Base-by-base conservation (phyloP, 139 green algal genomes). In the Micromonas pusilla region DNA sequence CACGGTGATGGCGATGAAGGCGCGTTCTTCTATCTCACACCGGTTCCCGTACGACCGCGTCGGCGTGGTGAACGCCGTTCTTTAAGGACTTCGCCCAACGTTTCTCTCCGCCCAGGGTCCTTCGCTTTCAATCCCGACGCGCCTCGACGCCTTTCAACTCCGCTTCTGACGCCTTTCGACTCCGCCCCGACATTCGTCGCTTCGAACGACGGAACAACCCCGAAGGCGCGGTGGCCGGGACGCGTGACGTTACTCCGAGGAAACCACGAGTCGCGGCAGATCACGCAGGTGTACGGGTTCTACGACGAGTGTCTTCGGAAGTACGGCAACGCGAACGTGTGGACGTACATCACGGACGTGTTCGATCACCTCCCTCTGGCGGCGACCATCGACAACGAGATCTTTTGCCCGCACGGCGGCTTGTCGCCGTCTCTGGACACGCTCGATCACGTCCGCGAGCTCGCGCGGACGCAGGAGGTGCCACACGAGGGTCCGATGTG, bases 281-380 rank as follows among this genome's bases (percentile, higher is more conserved):
- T 99, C 79, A 97, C 92, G 13, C 94, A 97, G 91, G 86, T 78
- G 36, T 97, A 97, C 78, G 95, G 95, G 32, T 99, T 99, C 84
- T 99, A 99, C 76, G 95, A 99, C 82, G 95, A 99, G 86, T 99
- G 95, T 87, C 83, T 99, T 45, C 86, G 95, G 16, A 99, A 99
- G 83, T 99, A 99, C 76, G 95, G 95, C 78, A 97, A 89, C 71
- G 90, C 95, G 13, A 96, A 97, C 30, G 94, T 99, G 31, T 99
- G 95, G 95, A 95, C 95, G 82, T 90, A 87, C 79, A 97, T 99
- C 83, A 99, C 95, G 19, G 95, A 99, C 84, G 80, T 99, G n/a
- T 99, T 99, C 81, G 95, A 99, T 83, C 98, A 97, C 84, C 90
- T 99, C 63, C 95, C 95, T 0, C 86, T 99, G 2, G 97, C 95